phyloP scores from a whole-genome alignment of 1,284 basidiomycete species.

The Porodaedalea pini region DNA sequence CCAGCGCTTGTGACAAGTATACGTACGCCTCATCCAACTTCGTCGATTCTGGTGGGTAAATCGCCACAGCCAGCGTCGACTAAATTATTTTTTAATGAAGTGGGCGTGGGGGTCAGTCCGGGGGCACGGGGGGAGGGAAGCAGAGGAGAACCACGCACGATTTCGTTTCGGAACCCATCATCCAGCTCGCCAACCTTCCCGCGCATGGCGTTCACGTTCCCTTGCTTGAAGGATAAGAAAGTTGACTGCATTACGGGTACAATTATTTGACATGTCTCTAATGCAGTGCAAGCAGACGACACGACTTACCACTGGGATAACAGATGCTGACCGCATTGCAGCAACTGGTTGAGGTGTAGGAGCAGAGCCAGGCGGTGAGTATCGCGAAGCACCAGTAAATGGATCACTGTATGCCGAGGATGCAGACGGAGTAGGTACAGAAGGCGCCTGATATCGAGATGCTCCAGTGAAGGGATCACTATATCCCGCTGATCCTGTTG shows the following conservation, averaged over 20 bases:
- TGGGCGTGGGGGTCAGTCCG: no score
- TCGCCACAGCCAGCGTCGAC: conserved; percentile 65
- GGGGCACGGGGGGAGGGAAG: no score
- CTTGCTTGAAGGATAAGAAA: conserved; percentile 78
- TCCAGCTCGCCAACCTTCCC: conserved; percentile 83
- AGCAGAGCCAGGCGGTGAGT: background rate
- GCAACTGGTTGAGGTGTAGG: conserved; percentile 12
- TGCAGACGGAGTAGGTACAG: background rate
- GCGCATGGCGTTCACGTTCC: conserved; percentile 84
- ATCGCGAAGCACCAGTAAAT: conserved; percentile 1
- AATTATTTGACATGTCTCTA: conserved; percentile 1
- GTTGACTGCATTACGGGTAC: conserved; percentile 39
- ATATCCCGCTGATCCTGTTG: conserved; percentile 5
- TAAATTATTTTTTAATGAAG: no score
- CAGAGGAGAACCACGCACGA: conserved; percentile 41
- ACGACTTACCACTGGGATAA: conserved; percentile 17
- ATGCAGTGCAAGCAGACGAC: background rate
- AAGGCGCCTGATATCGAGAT: conserved; percentile 48
- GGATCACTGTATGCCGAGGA: background rate
- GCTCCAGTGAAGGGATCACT: conserved; percentile 39
- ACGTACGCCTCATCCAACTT: conserved; percentile 64
- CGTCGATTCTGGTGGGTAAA: conserved; percentile 64
- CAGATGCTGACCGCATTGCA: background rate
- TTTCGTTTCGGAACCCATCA: conserved; percentile 63
- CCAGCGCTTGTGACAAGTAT: conserved; percentile 53